Evolutionary conservation across 495 filamentous ascomycete species (phyloP), one percentile per base, ranked within the genome.

Genomic region (Elaphomyces granulatus): DNA sequence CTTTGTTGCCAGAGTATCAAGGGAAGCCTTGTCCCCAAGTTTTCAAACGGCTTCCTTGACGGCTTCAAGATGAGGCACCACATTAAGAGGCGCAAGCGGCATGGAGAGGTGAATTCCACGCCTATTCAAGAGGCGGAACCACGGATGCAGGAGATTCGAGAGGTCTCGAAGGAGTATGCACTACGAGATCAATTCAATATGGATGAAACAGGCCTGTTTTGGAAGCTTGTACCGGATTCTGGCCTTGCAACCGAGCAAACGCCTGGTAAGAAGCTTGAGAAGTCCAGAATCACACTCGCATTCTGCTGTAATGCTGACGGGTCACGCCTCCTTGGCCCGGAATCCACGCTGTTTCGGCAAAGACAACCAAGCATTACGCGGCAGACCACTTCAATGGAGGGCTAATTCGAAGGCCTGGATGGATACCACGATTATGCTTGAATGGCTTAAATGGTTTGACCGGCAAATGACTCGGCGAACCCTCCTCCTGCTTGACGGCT

Each of bases 361-460:
- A n/a, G n/a, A n/a, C n/a, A n/a, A n/a, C n/a, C n/a, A n/a, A n/a
- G n/a, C n/a, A n/a, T n/a, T n/a, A n/a, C n/a, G n/a, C n/a, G n/a
- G n/a, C n/a, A n/a, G n/a, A n/a, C n/a, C n/a, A n/a, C n/a, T n/a
- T n/a, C n/a, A n/a, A n/a, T 56, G 47, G 41, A 17, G 44, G 8
- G 40, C 12, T 20, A 59, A 56, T 44, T 48, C 48, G 30, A 52
- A 51, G 20, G 54, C n/a, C n/a, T n/a, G n/a, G n/a, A n/a, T n/a
- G n/a, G n/a, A n/a, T n/a, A n/a, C n/a, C n/a, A 19, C 18, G 1
- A 50, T 61, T 18, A 49, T 47, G 28, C 32, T 46, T 19, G 49
- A 58, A 38, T 60, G 48, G 47, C 20, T 60, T 20, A 14, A 40
- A 1, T 44, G 33, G 44, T 60, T 63, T 45, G 32, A 57, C 47